Base-by-base conservation (phyloP, 2,329 filamentous ascomycete genomes). In the Hypoxylon sp. region DNA sequence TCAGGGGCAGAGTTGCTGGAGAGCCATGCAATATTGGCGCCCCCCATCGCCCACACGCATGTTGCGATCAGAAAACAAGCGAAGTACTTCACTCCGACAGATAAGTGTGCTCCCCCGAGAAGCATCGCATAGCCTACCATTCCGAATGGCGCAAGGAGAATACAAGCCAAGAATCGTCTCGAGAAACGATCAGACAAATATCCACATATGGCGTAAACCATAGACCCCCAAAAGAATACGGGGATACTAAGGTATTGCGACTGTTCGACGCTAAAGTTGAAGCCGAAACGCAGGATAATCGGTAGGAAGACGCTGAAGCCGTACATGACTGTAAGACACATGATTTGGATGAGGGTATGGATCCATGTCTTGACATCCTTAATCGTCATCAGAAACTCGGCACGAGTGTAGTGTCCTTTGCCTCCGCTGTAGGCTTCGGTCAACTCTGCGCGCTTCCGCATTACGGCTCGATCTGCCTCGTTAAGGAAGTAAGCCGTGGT, bases 401-500 rank as follows among this genome's bases (percentile, higher is more conserved):
- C 37, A 6, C 65, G 59, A 2, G 65, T 72, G 32, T 72, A 72
- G n/a, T 72, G 70, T 6, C 70, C 70, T 32, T 67, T 52, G 3
- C 70, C 70, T 42, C 70, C 70, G 31, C 42, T 72, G 8, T 72
- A 72, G 6, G 70, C 60, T 59, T 72, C 70, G 2, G 70, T 70
- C 2, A 71, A 19, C 32, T 72, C 70, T 31, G 68, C 70, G n/a
- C 70, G 68, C 54, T 68, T 70, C 44, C 68, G 53, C 70, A 71
- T 72, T 6, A 72, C 58, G n/a, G 70, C 70, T 51, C 70, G 53
- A 46, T 72, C 70, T n/a, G 69, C 65, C 27, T 69, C 68, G 47
- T 67, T 69, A 13, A 72, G 65, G 50, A 72, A 72, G 52, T 72
- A 72, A n/a, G 70, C 70, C 2, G 68, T 72, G 8, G 65, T 70